phyloP scores from a whole-genome alignment of 1,284 basidiomycete genomes.

The Malassezia globosa region DNA sequence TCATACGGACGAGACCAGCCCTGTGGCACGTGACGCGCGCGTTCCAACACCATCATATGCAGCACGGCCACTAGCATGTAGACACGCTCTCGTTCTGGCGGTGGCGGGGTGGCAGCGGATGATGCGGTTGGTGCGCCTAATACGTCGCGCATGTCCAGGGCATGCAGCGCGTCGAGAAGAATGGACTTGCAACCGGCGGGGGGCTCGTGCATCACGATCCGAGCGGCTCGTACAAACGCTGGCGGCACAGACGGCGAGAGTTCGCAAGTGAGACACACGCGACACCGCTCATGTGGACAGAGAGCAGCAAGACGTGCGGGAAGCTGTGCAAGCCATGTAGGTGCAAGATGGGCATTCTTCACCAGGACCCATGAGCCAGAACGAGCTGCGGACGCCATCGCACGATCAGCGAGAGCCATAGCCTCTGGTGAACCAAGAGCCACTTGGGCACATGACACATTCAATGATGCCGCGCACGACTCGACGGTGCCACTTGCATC shows the following conservation, averaged over 20 bases:
- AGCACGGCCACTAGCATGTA: constrained; percentile 43
- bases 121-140: not conserved
- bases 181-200: constrained; percentile 43
- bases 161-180: constrained; percentile 37
- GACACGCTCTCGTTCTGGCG: constrained; percentile 35
- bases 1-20: constrained; percentile 44
- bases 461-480: constrained; percentile 29
- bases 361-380: constrained; percentile 42
- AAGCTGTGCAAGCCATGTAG: constrained; percentile 40
- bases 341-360: constrained; percentile 45
- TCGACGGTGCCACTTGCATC: constrained; percentile 42
- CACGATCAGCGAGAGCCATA: constrained; percentile 38
- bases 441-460: constrained; percentile 30
- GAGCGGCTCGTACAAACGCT: constrained; percentile 38
- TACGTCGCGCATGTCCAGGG: constrained; percentile 16
- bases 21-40: constrained; percentile 40
- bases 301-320: constrained; percentile 40
- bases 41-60: constrained; percentile 41
- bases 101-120: constrained; percentile 19
- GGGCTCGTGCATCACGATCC: constrained; percentile 45
- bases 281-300: constrained; percentile 36
- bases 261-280: constrained; percentile 44
- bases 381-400: constrained; percentile 36
- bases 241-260: constrained; percentile 40
- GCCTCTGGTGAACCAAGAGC: constrained; percentile 46